phyloP scores from a whole-genome alignment of 352 stramenopile species.

The Globisporangium megalacanthum region DNA sequence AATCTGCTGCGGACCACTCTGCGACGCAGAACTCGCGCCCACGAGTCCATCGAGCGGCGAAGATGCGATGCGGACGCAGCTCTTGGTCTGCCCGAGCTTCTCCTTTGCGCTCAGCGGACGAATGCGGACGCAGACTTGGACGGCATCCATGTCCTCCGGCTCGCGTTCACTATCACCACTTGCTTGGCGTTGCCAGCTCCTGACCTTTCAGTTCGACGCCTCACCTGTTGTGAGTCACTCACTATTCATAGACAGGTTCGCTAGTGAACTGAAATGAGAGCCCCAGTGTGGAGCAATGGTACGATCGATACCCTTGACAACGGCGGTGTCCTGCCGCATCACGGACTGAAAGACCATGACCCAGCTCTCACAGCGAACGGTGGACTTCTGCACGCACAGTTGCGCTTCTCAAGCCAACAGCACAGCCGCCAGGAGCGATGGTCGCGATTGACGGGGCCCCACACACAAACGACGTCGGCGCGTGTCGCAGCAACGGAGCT shows the following conservation, averaged over 20 bases:
- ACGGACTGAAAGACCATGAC: background rate
- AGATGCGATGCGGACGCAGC: slow-evolving; percentile 57
- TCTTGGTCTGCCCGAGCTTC: slow-evolving; percentile 64
- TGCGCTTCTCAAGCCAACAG: background rate
- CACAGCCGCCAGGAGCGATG: background rate
- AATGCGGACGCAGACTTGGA: slow-evolving; percentile 75
- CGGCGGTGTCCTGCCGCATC: background rate
- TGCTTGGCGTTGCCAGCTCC: background rate
- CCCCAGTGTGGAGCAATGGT: no score
- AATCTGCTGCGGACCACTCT: slow-evolving; percentile 46
- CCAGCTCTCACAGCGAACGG: background rate
- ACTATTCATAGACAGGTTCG: background rate
- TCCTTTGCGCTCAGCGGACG: slow-evolving; percentile 63
- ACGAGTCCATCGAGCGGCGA: slow-evolving; percentile 38
- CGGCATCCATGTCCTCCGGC: slow-evolving; percentile 42
- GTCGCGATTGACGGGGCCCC: background rate
- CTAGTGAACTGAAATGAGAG: background rate
- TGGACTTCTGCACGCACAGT: background rate
- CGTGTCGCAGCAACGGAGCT: no score
- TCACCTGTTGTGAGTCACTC: no score
- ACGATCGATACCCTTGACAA: background rate
- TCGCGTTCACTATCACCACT: slow-evolving; percentile 15
- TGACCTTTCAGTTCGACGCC: background rate
- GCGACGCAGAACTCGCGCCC: slow-evolving; percentile 12
- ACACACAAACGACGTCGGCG: background rate